Base-by-base conservation (phyloP, 257 asterid genomes). In the Nicotiana tabacum region DNA sequence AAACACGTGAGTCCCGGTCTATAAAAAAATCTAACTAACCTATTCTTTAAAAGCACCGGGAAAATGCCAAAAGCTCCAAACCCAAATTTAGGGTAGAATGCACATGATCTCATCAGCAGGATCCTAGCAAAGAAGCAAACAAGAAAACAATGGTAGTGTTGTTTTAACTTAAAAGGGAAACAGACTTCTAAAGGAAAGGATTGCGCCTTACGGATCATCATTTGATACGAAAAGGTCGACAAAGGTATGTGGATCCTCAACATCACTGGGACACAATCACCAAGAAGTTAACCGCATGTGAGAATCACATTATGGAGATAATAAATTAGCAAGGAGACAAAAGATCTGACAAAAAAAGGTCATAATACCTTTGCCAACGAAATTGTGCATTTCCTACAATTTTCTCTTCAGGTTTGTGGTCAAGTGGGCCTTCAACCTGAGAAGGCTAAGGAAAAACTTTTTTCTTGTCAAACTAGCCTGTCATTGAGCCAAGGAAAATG, bases 321-420 rank as follows among this genome's bases (percentile, higher is more conserved):
- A 48, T 15, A 76, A 76, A 7, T 15, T 64, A 48, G 33, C 46
- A 51, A 51, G 80, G 30, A 51, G 17, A 15, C 16, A 51, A 51
- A 51, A 51, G 9, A 27, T 15, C 27, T 48, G 30, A 76, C 17
- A 76, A 39, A 13, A 27, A 29, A 13, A 27, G 27, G 21, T 17
- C 2, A 51, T 21, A 61, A 82, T 85, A 95, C 98, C 98, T 95
- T 86, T 95, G 98, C 98, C 97, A 95, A 77, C 97, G 97, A 81
- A 93, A 95, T 84, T 92, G 96, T 18, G 98, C 97, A 81, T 91
- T 95, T 86, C 97, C 98, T 37, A 87, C 90, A 81, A 92, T 87
- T 55, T 88, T 89, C 79, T 93, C 96, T 53, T 88, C 94, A 51
- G 96, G 92, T 81, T 86, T 92, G 77, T 91, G 88, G 82, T 91